phyloP scores from a whole-genome alignment of 148 eudicot genomes.

The Rhododendron henanense region DNA sequence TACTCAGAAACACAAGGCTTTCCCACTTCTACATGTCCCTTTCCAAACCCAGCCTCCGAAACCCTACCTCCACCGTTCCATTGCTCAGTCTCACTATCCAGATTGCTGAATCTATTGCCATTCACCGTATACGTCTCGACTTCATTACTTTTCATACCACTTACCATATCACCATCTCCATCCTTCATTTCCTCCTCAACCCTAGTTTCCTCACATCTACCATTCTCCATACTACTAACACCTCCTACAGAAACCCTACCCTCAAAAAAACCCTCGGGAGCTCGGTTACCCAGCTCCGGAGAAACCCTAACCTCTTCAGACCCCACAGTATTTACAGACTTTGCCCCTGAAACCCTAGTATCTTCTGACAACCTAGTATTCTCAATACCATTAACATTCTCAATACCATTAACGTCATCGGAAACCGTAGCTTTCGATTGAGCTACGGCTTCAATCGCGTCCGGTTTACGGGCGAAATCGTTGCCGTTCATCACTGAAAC shows the following conservation, averaged over 20 bases:
- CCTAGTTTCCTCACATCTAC: constrained; percentile 3
- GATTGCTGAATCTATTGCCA: neutral
- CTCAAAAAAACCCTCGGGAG: constrained; percentile 6
- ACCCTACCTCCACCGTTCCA: constrained; percentile 2
- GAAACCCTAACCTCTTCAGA: constrained; percentile 22
- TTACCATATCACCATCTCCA: neutral
- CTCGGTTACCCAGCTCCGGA: constrained; percentile 8
- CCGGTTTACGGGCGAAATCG: neutral
- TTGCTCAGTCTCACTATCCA: neutral
- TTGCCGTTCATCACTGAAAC: neutral
- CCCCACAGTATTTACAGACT: constrained; percentile 6
- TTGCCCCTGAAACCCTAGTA: constrained; percentile 16
- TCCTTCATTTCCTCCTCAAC: constrained; percentile 9
- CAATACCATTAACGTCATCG: neutral
- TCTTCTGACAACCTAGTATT: constrained; percentile 20
- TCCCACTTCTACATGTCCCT: constrained; percentile 5
- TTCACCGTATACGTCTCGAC: neutral
- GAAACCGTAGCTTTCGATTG: neutral
- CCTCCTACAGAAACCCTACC: constrained; percentile 20
- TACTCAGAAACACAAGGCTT: constrained; percentile 7
- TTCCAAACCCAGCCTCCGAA: constrained; percentile 1
- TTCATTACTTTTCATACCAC: neutral
- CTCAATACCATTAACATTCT: constrained; percentile 2
- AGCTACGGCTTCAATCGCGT: neutral
- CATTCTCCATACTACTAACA: constrained; percentile 7